Percentiles rank a stretch among this genome's conserved stretches.
Conservation (phyloP, 306 rosid species). For the Cucurbita ficifolia region DNA sequence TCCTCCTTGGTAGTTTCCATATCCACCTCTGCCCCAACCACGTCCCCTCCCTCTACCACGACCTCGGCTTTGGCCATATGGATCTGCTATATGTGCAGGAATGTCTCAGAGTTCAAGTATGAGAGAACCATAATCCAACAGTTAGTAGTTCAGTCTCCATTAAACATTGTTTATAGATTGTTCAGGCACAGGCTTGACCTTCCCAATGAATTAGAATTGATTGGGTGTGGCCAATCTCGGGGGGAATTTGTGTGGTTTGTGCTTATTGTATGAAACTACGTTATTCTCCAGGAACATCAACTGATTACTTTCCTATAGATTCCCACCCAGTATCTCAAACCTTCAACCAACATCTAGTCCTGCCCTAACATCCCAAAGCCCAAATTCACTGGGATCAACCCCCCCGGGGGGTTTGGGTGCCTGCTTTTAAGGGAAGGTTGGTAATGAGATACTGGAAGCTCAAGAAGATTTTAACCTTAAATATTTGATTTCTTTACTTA, state of each 20-base stretch:
- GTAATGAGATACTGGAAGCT: not conserved
- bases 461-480: not conserved
- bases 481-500: not conserved
- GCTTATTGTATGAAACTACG: not conserved
- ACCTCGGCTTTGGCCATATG: constrained; percentile 71
- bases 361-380: not conserved
- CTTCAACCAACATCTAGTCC: not conserved
- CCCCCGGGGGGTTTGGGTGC: not conserved
- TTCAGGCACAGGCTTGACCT: not conserved
- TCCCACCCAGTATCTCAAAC: not conserved
- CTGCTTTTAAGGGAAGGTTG: not conserved
- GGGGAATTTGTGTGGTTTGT: not conserved
- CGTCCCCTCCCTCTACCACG: constrained; percentile 86
- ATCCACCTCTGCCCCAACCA: constrained; percentile 77
- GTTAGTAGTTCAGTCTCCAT: not conserved
- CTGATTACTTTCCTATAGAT: not conserved
- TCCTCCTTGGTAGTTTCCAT: constrained; percentile 36
- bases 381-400: not conserved
- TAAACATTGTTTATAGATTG: not conserved
- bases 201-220: not conserved
- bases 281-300: not conserved
- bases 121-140: not conserved
- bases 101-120: constrained; percentile 5
- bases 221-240: not conserved
- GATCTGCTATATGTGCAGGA: constrained; percentile 26